Percentiles rank a stretch among this genome's conserved stretches.
These are phyloP conservation scores for Fusarium fracticaudum DNA, from an alignment of 2,329 filamentous ascomycete species.

Conservation along the genomic window DNA sequence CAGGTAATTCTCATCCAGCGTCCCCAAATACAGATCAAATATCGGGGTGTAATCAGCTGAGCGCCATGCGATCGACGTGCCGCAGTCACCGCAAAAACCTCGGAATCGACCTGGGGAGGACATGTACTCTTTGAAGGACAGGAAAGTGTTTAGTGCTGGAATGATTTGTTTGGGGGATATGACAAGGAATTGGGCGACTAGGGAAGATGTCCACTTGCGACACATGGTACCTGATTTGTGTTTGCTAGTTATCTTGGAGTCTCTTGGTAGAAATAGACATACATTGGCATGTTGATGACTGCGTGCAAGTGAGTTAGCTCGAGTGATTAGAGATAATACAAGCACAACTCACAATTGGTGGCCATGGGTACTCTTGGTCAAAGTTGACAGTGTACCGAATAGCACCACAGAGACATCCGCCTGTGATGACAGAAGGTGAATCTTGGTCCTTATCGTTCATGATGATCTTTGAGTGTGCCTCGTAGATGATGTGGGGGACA, in stretches of 20 bases:
- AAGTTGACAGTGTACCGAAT: slow-evolving; percentile 18
- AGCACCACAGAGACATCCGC: slow-evolving; percentile 17
- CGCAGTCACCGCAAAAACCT: slow-evolving; percentile 16
- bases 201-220: slow-evolving; percentile 27
- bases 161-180: slow-evolving; percentile 3
- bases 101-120: slow-evolving; percentile 15
- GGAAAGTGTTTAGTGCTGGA: not conserved
- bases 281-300: slow-evolving; percentile 29
- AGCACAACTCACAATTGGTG: not conserved
- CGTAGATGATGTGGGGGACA: not conserved
- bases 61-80: slow-evolving; percentile 17
- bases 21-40: slow-evolving; percentile 22
- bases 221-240: slow-evolving; percentile 22
- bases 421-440: not conserved
- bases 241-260: not conserved
- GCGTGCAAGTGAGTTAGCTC: not conserved
- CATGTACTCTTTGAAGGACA: slow-evolving; percentile 10
- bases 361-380: not conserved
- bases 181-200: slow-evolving; percentile 20
- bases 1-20: slow-evolving; percentile 20
- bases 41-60: slow-evolving; percentile 15
- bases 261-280: not conserved
- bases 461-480: no score
- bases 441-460: not conserved
- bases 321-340: not conserved